These are phyloP conservation scores for Mallotus repandus DNA, from an alignment of 441 rosid species.

Conservation along the genomic window DNA sequence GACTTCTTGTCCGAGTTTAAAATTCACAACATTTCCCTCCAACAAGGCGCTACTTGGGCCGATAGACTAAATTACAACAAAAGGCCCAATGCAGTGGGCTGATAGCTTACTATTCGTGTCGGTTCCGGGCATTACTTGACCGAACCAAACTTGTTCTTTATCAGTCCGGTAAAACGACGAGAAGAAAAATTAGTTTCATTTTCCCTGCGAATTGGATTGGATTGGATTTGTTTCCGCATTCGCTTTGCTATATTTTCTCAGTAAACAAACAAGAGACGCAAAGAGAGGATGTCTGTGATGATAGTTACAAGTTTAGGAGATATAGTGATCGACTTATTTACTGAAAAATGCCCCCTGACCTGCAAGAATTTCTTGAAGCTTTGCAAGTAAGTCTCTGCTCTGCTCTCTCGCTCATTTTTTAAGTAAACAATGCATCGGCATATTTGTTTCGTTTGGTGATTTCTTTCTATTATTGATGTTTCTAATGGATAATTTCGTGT, in stretches of 20 bases:
- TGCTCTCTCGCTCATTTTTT: background rate
- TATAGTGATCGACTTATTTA: constrained; percentile 66
- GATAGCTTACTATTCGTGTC: background rate
- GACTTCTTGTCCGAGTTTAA: constrained; percentile 16
- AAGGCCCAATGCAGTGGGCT: background rate
- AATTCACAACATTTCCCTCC: constrained; percentile 32
- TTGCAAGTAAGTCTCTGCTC: constrained; percentile 57
- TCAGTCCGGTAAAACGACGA: too few relatives aligned
- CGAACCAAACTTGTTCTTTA: too few relatives aligned
- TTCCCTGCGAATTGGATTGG: too few relatives aligned
- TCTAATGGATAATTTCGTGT: too few relatives aligned
- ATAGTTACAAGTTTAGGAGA: constrained; percentile 86
- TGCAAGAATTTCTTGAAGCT: constrained; percentile 94
- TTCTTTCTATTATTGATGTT: too few relatives aligned
- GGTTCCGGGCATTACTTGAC: background rate
- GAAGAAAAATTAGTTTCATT: too few relatives aligned
- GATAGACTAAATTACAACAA: too few relatives aligned
- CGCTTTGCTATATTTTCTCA: constrained; percentile 3
- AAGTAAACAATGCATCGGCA: too few relatives aligned
- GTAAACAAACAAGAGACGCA: background rate
- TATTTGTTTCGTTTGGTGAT: too few relatives aligned
- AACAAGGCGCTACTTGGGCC: background rate
- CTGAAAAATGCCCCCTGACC: constrained; percentile 76
- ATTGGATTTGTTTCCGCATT: background rate
- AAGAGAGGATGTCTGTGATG: constrained; percentile 65